A percentile compares a stretch with the other conserved stretches of the same genome.
Evolutionary conservation across 2,329 filamentous ascomycete genomes (phyloP).

Genomic region (Penicillium sp.): DNA sequence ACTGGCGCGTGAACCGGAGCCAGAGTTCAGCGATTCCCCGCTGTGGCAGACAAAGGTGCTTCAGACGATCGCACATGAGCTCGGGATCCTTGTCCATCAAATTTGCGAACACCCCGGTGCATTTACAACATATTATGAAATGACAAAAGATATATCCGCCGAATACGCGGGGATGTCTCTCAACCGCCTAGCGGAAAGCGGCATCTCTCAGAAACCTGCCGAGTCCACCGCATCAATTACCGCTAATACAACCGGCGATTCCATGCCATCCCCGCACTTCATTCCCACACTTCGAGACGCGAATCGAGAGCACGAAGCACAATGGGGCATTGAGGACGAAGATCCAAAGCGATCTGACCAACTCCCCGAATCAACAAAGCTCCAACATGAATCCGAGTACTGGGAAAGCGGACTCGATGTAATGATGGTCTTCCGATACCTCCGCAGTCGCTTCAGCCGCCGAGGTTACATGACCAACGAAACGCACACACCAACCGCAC

Average conservation of each 20-base stretch:
- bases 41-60: slow-evolving; percentile 65
- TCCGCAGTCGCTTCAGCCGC: slow-evolving; percentile 69
- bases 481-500: slow-evolving; percentile 34
- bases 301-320: slow-evolving; percentile 52
- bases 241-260: slow-evolving; percentile 22
- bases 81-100: slow-evolving; percentile 78
- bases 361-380: slow-evolving; percentile 38
- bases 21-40: slow-evolving; percentile 28
- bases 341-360: slow-evolving; percentile 31
- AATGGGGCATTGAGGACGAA: slow-evolving; percentile 67
- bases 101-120: slow-evolving; percentile 84
- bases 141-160: slow-evolving; percentile 60
- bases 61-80: slow-evolving; percentile 79
- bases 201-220: slow-evolving; percentile 8
- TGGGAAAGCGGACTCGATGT: slow-evolving; percentile 94
- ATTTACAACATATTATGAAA: slow-evolving; percentile 74
- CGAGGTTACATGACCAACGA: slow-evolving; percentile 38
- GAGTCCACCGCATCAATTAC: slow-evolving; percentile 12
- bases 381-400: slow-evolving; percentile 66
- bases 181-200: slow-evolving; percentile 27
- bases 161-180: slow-evolving; percentile 77
- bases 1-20: slow-evolving; percentile 30
- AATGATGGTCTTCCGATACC: slow-evolving; percentile 85
- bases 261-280: slow-evolving; percentile 47
- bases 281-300: slow-evolving; percentile 48